Evolutionary conservation across 2,329 filamentous ascomycete species (phyloP).

Genomic region (Aschersonia sp.): DNA sequence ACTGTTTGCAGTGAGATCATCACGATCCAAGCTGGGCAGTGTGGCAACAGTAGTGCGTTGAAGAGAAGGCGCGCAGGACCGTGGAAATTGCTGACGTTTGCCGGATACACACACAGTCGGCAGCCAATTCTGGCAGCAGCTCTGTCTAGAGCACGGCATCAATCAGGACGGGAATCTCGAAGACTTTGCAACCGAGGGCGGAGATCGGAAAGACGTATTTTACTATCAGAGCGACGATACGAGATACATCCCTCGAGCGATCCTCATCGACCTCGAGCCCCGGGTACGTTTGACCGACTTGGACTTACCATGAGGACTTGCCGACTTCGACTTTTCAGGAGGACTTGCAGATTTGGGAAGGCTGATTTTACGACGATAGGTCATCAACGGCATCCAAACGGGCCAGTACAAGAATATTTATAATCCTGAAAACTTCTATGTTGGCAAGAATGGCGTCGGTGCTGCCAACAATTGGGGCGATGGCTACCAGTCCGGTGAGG

Average conservation of each 20-base stretch:
- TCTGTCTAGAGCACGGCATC: slow-evolving; percentile 96
- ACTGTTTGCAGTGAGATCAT: slow-evolving; percentile 71
- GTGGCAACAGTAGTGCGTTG: slow-evolving; percentile 92
- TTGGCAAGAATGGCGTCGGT: slow-evolving; percentile 84
- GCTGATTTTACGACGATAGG: slow-evolving; percentile 21
- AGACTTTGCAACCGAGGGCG: slow-evolving; percentile 94
- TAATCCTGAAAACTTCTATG: slow-evolving; percentile 98
- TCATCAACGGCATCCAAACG: slow-evolving; percentile 84
- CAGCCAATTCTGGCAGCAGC: slow-evolving; percentile 97
- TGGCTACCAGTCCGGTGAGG: slow-evolving; percentile 84
- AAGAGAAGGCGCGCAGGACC: neutral
- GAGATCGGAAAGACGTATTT: slow-evolving; percentile 97
- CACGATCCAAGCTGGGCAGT: slow-evolving; percentile 96
- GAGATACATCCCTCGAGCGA: slow-evolving; percentile 91
- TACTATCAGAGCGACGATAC: slow-evolving; percentile 99
- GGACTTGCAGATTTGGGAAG: no score
- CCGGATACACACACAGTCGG: slow-evolving; percentile 47
- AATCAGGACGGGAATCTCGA: slow-evolving; percentile 94
- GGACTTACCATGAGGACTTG: neutral
- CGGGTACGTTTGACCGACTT: slow-evolving; percentile 36
- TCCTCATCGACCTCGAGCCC: slow-evolving; percentile 88
- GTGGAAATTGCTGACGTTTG: neutral
- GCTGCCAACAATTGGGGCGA: slow-evolving; percentile 98
- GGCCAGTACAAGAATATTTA: slow-evolving; percentile 97
- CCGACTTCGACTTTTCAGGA: no score